Evolutionary conservation across 163 green algal species (phyloP).

Genomic region (Chlamydomonas reinhardtii): DNA sequence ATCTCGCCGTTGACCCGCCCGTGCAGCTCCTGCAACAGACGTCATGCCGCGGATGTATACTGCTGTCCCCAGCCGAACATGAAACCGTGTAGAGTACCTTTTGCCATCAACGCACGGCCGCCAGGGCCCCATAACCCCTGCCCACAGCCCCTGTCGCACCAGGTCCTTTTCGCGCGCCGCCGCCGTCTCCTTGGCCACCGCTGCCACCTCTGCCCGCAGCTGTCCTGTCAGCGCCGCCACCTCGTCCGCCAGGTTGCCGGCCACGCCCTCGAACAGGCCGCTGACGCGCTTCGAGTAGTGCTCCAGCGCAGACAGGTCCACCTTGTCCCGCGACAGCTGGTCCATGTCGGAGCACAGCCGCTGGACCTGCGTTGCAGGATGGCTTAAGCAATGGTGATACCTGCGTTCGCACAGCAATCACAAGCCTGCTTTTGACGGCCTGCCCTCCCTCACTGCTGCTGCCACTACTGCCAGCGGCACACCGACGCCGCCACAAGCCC

Average conservation of each 20-base stretch:
- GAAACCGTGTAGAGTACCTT: no score
- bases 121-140: background rate
- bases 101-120: no score
- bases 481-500: no score
- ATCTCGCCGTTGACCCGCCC: background rate
- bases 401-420: background rate
- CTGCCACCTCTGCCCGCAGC: conserved; percentile 13
- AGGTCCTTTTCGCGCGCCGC: conserved; percentile 13
- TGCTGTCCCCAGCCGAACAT: no score
- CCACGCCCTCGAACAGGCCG: conserved; percentile 38
- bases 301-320: conserved; percentile 52
- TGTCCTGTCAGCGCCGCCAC: conserved; percentile 31
- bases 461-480: no score
- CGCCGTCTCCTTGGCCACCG: background rate
- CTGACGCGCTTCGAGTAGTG: conserved; percentile 46
- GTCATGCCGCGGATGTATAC: no score
- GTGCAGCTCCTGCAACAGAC: conserved; percentile 17
- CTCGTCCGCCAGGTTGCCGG: conserved; percentile 45
- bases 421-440: no score
- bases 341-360: conserved; percentile 48
- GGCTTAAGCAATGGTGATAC: no score
- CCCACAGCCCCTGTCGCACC: background rate
- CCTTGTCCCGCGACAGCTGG: conserved; percentile 42
- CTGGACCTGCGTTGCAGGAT: conserved; percentile 7
- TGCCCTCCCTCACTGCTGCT: no score